These are phyloP conservation scores for Pestalotiopsis sp. DNA, from an alignment of 2,329 filamentous ascomycete genomes.

Conservation along the genomic window DNA sequence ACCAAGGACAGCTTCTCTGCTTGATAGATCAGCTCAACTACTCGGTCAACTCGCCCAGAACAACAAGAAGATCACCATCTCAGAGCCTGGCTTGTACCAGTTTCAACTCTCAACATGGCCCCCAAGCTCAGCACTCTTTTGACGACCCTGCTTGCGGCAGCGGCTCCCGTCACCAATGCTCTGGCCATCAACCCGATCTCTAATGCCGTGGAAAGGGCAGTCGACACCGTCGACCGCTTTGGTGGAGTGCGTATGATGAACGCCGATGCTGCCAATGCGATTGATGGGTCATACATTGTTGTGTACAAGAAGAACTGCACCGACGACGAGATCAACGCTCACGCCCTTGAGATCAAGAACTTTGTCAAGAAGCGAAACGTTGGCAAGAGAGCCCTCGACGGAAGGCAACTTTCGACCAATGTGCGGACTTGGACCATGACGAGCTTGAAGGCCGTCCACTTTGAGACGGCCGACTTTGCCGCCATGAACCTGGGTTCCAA, in stretches of 20 bases:
- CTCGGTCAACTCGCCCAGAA: slow-evolving; percentile 27
- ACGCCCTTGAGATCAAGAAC: slow-evolving; percentile 50
- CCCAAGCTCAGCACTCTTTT: slow-evolving; percentile 30
- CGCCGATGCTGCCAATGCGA: slow-evolving; percentile 47
- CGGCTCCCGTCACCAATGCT: slow-evolving; percentile 28
- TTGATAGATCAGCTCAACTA: slow-evolving; percentile 3
- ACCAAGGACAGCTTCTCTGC: not conserved
- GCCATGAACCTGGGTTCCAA: slow-evolving; percentile 51
- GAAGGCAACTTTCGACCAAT: slow-evolving; percentile 49
- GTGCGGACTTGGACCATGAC: slow-evolving; percentile 51
- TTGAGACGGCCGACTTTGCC: slow-evolving; percentile 55
- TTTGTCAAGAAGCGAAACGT: slow-evolving; percentile 61
- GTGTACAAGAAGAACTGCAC: slow-evolving; percentile 62
- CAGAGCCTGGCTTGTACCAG: not conserved
- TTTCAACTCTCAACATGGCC: slow-evolving; percentile 26
- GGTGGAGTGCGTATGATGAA: slow-evolving; percentile 54
- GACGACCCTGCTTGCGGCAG: slow-evolving; percentile 29
- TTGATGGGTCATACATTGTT: slow-evolving; percentile 65
- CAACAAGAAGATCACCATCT: slow-evolving; percentile 20
- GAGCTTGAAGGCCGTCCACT: slow-evolving; percentile 55
- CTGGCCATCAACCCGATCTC: slow-evolving; percentile 21
- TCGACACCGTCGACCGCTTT: slow-evolving; percentile 26
- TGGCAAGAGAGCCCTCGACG: slow-evolving; percentile 50
- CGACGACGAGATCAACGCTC: slow-evolving; percentile 50
- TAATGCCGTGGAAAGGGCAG: slow-evolving; percentile 14